Evolutionary conservation across 495 filamentous ascomycete species (phyloP), one percentile per base, ranked within the genome.

Genomic region (Podospora sp.): DNA sequence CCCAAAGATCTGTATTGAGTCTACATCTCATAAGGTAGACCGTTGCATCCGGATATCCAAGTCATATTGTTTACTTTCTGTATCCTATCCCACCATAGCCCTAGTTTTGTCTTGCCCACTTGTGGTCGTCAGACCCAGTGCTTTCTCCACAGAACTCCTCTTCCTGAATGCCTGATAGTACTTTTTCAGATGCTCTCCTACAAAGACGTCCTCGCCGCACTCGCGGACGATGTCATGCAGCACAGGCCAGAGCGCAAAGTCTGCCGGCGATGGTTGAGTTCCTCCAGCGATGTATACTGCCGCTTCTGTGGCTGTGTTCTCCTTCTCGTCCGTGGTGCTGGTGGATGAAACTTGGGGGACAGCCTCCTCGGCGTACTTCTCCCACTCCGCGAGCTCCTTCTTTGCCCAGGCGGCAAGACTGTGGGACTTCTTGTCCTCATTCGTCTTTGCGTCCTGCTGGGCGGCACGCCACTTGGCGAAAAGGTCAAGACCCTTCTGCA

Each of bases 231-330:
- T 83, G 29, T 88, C 83, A 59, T 88, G 75, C 50, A 94, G 76
- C 11, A 91, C 82, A 0, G 91, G 91, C 89, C 89, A 93, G 11
- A 92, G 78, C 0, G 87, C 86, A 71, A 86, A 92, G 73, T 94
- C 91, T 11, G 87, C 90, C 18, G 91, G 80, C 1, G 84, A 83
- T 18, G 89, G 82, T 1, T 68, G 67, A 0, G 75, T 64, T 0
- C 88, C 90, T 18, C 85, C 84, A 6, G 91, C 84, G 68, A 88
- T 91, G 29, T 73, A 58, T 75, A 76, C 63, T 24, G 60, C 35
- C 14, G 18, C 29, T 21, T 9, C 40, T 12, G 40, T 18, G 9
- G 40, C 40, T 2, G 40, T 16, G 20, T 4, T 49, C 2, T 33
- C 12, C 25, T 67, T 58, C 8, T 18, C 49, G 1, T 50, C 27